Percentiles rank a stretch among this genome's conserved stretches.
phyloP scores from a whole-genome alignment of 2,329 filamentous ascomycete genomes.

The Oidium heveae region DNA sequence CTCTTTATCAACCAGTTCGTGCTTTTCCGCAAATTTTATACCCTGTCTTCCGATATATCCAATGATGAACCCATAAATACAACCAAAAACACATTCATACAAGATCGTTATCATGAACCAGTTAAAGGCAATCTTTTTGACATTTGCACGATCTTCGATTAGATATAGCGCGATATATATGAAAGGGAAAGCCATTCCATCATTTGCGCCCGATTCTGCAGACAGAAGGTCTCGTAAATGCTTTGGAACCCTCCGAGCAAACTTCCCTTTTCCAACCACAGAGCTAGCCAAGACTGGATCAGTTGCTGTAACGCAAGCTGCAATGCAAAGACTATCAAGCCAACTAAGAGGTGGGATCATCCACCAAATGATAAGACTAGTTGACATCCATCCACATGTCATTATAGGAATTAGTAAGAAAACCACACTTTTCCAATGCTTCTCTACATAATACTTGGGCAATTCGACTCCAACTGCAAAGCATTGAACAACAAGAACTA shows the following conservation, averaged over 20 bases:
- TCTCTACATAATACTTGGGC: conserved; percentile 90
- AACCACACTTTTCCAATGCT: conserved; percentile 80
- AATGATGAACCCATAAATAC: conserved; percentile 62
- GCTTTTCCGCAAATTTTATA: conserved; percentile 67
- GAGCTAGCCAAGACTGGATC: conserved; percentile 93
- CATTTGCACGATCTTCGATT: conserved; percentile 51
- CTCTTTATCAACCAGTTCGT: conserved; percentile 75
- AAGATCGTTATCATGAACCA: conserved; percentile 79
- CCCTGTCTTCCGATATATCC: conserved; percentile 79
- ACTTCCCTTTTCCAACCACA: conserved; percentile 96
- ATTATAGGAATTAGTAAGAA: conserved; percentile 84
- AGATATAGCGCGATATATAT: conserved; percentile 82
- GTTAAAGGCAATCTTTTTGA: conserved; percentile 46
- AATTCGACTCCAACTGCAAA: conserved; percentile 80
- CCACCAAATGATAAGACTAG: conserved; percentile 88
- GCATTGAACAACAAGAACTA: conserved; percentile 77
- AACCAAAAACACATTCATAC: conserved; percentile 89
- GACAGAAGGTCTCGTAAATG: conserved; percentile 88
- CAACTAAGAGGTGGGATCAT: conserved; percentile 55
- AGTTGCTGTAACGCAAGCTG: conserved; percentile 89
- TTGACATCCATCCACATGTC: conserved; percentile 86
- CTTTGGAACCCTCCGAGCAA: conserved; percentile 89
- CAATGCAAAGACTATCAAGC: conserved; percentile 68
- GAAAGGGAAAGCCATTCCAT: conserved; percentile 98
- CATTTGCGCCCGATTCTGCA: conserved; percentile 93